Evolutionary conservation across 208 protist species (phyloP), one percentile per base, ranked within the genome.

Genomic region (Crithidia mellificae): DNA sequence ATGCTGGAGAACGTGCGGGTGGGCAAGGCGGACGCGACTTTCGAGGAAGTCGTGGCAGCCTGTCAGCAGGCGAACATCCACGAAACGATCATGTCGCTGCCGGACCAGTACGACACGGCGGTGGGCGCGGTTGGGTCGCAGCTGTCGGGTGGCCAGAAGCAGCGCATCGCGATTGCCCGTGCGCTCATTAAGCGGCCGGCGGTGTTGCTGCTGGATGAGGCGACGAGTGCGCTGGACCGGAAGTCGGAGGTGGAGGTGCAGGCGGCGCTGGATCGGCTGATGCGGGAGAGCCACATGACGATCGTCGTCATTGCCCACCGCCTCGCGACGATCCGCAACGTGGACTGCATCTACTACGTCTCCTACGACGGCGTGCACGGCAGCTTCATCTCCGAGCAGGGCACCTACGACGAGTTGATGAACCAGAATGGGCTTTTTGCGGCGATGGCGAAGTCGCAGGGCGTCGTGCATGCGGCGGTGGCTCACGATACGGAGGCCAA

Each of bases 181-280:
- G 87, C 85, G 27, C 55, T 97, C 7, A 72, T 97, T 34, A 84
- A 84, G 57, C 61, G 81, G 17, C 84, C 94, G 9, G 69, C 79
- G 36, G 76, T 97, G 44, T 72, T 97, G 11, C 72, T 96, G 19
- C 85, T 97, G 22, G 94, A 97, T 73, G 94, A 97, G 79, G 91
- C 90, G 36, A 97, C 94, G 29, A 90, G 78, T 30, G 92, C 93
- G 36, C 84, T 98, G 6, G 95, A 97, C 64, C 73, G 83, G 27
- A 84, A 91, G 74, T 95, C 79, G 39, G 96, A 98, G 78, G 62
- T 85, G 32, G 72, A 97, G 53, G 90, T 97, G 62, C 91, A 96
- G 77, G 63, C 50, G 0, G 85, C 83, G 15, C 74, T 94, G 14
- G 85, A 91, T 59, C 36, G 73, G 22, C 58, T 98, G 24, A 95